Evolutionary conservation across 2,329 filamentous ascomycete genomes (phyloP), one percentile per base, ranked within the genome.

Genomic region (Dendryphion nanum): DNA sequence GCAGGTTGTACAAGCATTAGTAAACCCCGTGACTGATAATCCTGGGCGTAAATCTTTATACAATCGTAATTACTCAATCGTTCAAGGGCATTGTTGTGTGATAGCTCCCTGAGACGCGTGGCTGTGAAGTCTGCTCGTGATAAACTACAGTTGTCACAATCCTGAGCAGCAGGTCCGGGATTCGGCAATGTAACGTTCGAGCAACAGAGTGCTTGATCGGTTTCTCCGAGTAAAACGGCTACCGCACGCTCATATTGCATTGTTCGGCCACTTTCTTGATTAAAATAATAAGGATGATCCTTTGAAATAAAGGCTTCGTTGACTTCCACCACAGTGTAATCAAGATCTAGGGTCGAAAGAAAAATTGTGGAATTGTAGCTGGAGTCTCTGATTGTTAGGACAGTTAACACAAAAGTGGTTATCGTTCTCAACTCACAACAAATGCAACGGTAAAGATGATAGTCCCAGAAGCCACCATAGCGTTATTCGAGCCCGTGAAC

Each of bases 381-480:
- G 7, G n/a, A n/a, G 7, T 16, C 15, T 31, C 8, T 31, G 8
- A 31, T 8, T 16, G 15, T 10, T 10, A 10, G 15, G 7, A 31
- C 8, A 8, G 8, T 31, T 31, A 8, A 26, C 16, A 15, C 10
- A 16, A 10, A 12, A 7, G 10, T 10, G 7, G 7, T 31, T 8
- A 31, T 10, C 7, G n/a, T n/a, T n/a, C n/a, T n/a, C n/a, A n/a
- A 16, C 29, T 31, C 16, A 31, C 29, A 31, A 31, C 29, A 31
- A 31, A 31, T 31, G 29, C 15, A 31, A 31, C 8, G 29, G 29
- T 31, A 31, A 10, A 31, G 29, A 31, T 31, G 29, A 31, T 8
- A 31, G 15, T 15, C 29, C 29, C 15, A 31, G 16, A 15, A 31
- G 8, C 15, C 7, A 12, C 29, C 29, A 31, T 16, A 16, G 7